Evolutionary conservation across 306 rosid species (phyloP).

Genomic region (Pueraria montana): DNA sequence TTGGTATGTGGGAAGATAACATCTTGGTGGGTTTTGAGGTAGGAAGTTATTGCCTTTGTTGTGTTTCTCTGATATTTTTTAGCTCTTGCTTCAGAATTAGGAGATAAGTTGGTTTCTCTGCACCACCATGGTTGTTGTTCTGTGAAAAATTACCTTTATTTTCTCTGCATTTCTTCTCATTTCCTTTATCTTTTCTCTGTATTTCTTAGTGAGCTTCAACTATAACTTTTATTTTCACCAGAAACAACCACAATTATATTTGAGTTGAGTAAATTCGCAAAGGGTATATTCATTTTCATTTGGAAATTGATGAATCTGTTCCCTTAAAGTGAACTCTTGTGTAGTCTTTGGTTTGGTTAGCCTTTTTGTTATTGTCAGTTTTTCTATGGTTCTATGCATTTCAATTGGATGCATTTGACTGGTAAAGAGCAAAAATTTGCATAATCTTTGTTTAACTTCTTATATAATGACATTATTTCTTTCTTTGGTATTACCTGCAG

Average conservation of each 20-base stretch:
- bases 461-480: constrained; percentile 1
- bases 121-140: background rate
- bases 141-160: background rate
- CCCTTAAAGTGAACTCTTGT: background rate
- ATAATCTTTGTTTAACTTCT: background rate
- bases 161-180: background rate
- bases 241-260: background rate
- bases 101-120: background rate
- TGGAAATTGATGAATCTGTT: constrained; percentile 11
- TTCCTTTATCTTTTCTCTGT: background rate
- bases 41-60: background rate
- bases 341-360: constrained; percentile 1
- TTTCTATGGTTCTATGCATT: background rate
- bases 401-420: constrained; percentile 6
- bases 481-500: constrained; percentile 55
- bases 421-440: background rate
- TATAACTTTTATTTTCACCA: background rate
- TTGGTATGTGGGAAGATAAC: constrained; percentile 22
- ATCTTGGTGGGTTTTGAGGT: constrained; percentile 30
- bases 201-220: constrained; percentile 12
- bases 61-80: background rate
- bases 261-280: background rate
- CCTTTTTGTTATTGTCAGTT: background rate
- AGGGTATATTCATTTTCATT: background rate
- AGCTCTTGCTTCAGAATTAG: constrained; percentile 8